Percentiles rank a stretch among this genome's conserved stretches.
These are phyloP conservation scores for Acanthamoeba quina DNA, from an alignment of 208 protist species.

Conservation along the genomic window DNA sequence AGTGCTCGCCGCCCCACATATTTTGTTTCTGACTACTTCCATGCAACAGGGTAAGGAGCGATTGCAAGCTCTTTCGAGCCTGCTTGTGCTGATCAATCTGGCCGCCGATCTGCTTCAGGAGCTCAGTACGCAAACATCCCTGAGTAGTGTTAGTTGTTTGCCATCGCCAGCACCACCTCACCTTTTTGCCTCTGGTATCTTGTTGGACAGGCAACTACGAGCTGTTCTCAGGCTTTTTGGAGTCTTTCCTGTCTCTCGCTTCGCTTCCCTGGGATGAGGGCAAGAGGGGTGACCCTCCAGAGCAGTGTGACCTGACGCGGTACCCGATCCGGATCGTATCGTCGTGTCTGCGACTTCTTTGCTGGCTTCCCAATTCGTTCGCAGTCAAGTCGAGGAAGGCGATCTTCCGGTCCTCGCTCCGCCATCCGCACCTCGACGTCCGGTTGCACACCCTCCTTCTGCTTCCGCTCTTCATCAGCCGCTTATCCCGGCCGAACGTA, in stretches of 20 bases:
- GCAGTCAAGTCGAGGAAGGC: conserved; percentile 10
- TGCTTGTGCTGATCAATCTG: neutral
- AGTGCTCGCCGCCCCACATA: neutral
- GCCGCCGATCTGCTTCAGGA: conserved; percentile 22
- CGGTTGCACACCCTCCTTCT: neutral
- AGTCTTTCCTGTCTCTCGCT: conserved; percentile 25
- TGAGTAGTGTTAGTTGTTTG: too few species aligned
- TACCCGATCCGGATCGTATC: conserved; percentile 1
- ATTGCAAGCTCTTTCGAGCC: neutral
- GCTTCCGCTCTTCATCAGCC: conserved; percentile 60
- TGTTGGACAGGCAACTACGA: neutral
- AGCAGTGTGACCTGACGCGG: neutral
- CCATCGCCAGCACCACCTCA: neutral
- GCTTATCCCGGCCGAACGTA: neutral
- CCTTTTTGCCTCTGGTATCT: neutral
- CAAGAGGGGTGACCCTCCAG: neutral
- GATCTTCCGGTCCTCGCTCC: conserved; percentile 23
- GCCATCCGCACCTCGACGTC: conserved; percentile 6
- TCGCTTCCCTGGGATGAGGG: neutral
- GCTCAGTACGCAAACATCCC: neutral
- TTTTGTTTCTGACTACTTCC: neutral
- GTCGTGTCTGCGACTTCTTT: conserved; percentile 33
- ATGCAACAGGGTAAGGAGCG: neutral
- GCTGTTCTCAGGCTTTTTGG: conserved; percentile 45
- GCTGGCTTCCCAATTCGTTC: conserved; percentile 47